Evolutionary conservation across 2,329 filamentous ascomycete species (phyloP).

Genomic region (Myrmaecium sp.): DNA sequence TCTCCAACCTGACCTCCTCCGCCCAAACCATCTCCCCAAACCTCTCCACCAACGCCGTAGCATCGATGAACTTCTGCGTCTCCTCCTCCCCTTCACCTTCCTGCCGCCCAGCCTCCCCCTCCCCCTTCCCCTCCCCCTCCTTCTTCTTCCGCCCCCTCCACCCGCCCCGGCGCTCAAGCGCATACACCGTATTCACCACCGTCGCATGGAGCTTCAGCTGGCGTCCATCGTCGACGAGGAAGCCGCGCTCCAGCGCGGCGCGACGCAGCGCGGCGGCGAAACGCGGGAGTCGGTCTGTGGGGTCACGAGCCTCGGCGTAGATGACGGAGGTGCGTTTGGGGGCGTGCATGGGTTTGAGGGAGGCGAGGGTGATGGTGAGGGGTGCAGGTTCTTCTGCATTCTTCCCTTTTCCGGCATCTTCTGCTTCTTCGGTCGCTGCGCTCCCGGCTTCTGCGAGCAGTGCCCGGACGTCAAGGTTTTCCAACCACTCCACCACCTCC

Average conservation of each 20-base stretch:
- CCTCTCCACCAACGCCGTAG: slow-evolving; percentile 25
- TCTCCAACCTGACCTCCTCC: slow-evolving; percentile 47
- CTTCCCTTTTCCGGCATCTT: slow-evolving; percentile 11
- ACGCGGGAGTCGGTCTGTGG: slow-evolving; percentile 30
- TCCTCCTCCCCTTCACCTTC: slow-evolving; percentile 5
- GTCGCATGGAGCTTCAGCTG: slow-evolving; percentile 69
- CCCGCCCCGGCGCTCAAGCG: slow-evolving; percentile 24
- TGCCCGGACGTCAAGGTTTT: slow-evolving; percentile 25
- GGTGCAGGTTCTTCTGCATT: slow-evolving; percentile 10
- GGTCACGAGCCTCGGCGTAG: slow-evolving; percentile 45
- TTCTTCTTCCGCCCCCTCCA: slow-evolving; percentile 12
- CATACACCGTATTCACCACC: slow-evolving; percentile 71
- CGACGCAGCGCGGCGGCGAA: slow-evolving; percentile 42
- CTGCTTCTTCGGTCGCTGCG: slow-evolving; percentile 3
- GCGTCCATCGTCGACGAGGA: slow-evolving; percentile 42
- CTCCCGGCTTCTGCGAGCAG: slow-evolving; percentile 19
- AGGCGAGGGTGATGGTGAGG: slow-evolving; percentile 28
- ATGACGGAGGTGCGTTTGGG: slow-evolving; percentile 43
- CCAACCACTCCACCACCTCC: slow-evolving; percentile 23
- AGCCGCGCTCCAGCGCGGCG: slow-evolving; percentile 36
- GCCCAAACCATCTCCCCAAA: slow-evolving; percentile 58
- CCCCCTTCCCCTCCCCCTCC: slow-evolving; percentile 1
- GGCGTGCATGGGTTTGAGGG: slow-evolving; percentile 44
- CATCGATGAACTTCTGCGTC: slow-evolving; percentile 16
- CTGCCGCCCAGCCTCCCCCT: slow-evolving; percentile 1